phyloP scores from a whole-genome alignment of 2,329 filamentous ascomycete species.

The Rhexocercosporidium sp. region DNA sequence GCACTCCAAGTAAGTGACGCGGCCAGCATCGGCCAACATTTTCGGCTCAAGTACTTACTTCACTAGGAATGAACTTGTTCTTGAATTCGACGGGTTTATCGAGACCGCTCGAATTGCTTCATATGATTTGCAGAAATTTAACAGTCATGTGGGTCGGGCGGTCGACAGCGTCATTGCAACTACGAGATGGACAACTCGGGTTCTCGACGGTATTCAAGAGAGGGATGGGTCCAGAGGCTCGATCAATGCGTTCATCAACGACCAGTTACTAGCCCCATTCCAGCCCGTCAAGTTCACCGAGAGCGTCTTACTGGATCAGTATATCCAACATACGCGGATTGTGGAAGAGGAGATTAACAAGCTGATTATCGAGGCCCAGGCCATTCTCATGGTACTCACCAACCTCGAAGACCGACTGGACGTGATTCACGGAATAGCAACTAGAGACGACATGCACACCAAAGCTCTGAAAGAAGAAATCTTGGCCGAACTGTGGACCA shows the following conservation, averaged over 20 bases:
- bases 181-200: constrained; percentile 74
- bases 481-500: constrained; percentile 73
- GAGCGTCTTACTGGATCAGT: constrained; percentile 71
- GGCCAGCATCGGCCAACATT: neutral
- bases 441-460: constrained; percentile 65
- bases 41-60: neutral
- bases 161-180: constrained; percentile 77
- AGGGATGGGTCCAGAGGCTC: constrained; percentile 36
- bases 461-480: constrained; percentile 67
- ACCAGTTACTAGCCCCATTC: constrained; percentile 63
- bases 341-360: constrained; percentile 71
- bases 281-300: constrained; percentile 64
- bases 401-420: constrained; percentile 73
- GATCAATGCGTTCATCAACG: constrained; percentile 50
- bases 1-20: constrained; percentile 51
- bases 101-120: constrained; percentile 69
- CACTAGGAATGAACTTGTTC: constrained; percentile 68
- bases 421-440: constrained; percentile 71
- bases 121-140: constrained; percentile 74
- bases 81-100: constrained; percentile 79
- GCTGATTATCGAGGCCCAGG: constrained; percentile 74
- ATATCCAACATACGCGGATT: constrained; percentile 72
- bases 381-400: constrained; percentile 67
- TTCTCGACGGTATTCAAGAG: constrained; percentile 41
- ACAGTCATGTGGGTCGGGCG: constrained; percentile 74